A percentile compares a stretch with the other conserved stretches of the same genome.
Evolutionary conservation across 2,329 filamentous ascomycete genomes (phyloP).

Genomic region (Colletotrichum sidae): DNA sequence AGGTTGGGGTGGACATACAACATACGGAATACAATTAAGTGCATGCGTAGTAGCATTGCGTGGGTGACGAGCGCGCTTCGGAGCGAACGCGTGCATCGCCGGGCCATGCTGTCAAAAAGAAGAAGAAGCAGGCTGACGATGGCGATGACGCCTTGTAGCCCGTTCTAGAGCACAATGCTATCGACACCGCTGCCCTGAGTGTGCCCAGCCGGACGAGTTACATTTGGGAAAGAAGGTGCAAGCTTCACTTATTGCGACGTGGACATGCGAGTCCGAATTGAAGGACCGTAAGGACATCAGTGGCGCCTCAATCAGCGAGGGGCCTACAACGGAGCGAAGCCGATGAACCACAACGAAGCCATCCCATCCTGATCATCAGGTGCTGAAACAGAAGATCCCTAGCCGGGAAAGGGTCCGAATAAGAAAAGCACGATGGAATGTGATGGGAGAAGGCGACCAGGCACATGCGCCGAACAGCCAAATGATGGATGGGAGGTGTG

Average conservation of each 20-base stretch:
- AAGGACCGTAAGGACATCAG: slow-evolving; percentile 1
- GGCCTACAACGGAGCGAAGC: neutral
- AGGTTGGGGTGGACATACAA: neutral
- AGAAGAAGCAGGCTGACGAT: neutral
- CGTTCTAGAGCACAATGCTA: no score
- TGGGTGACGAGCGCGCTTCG: no score
- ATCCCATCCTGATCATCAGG: slow-evolving; percentile 29
- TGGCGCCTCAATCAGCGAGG: no score
- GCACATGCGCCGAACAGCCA: slow-evolving; percentile 5
- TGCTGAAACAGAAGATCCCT: slow-evolving; percentile 34
- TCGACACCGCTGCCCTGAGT: no score
- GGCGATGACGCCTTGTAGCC: no score
- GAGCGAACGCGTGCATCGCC: no score
- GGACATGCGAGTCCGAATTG: slow-evolving; percentile 4
- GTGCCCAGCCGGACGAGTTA: no score
- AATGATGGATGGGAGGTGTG: slow-evolving; percentile 2
- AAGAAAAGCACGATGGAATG: slow-evolving; percentile 3
- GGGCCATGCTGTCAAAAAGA: neutral
- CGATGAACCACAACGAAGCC: slow-evolving; percentile 24
- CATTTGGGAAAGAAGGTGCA: no score
- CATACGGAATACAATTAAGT: no score
- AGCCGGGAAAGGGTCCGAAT: slow-evolving; percentile 16
- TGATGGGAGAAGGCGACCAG: slow-evolving; percentile 10
- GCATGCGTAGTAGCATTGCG: no score
- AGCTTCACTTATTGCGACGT: slow-evolving; percentile 6